A percentile compares a stretch with the other conserved stretches of the same genome.
phyloP scores from a whole-genome alignment of 1,284 basidiomycete genomes.

The Ceraceosorus guamensis region DNA sequence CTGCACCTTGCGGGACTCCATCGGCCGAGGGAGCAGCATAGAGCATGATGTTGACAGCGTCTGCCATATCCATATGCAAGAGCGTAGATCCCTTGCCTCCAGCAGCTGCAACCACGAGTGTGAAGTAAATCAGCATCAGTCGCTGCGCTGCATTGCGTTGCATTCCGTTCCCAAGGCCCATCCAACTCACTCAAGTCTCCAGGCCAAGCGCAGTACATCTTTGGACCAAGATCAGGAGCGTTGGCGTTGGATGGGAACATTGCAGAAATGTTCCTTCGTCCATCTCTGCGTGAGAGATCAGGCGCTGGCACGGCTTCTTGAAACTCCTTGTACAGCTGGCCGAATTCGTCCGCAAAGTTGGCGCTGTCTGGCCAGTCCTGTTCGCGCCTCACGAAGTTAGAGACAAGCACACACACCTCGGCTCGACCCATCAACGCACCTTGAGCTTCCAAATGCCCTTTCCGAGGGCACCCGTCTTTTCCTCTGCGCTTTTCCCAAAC shows the following conservation, averaged over 20 bases:
- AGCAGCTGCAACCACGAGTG: constrained; percentile 10
- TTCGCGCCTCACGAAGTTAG: neutral
- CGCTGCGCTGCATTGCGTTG: neutral
- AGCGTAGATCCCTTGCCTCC: constrained; percentile 75
- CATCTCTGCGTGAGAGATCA: constrained; percentile 78
- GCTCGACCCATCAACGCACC: constrained; percentile 50
- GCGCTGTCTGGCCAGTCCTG: constrained; percentile 85
- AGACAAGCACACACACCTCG: neutral
- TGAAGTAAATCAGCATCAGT: neutral
- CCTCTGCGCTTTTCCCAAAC: constrained; percentile 64
- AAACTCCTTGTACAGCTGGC: constrained; percentile 82
- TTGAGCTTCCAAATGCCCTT: constrained; percentile 67
- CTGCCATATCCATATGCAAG: constrained; percentile 93
- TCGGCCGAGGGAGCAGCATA: constrained; percentile 15
- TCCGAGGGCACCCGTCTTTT: constrained; percentile 49
- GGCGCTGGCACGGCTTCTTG: constrained; percentile 73
- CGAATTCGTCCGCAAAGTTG: constrained; percentile 75
- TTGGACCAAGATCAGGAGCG: constrained; percentile 75
- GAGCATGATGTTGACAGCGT: constrained; percentile 78
- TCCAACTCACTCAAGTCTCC: constrained; percentile 28
- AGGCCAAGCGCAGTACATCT: constrained; percentile 54
- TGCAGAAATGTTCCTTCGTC: constrained; percentile 70
- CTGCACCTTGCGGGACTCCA: constrained; percentile 64
- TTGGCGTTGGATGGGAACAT: constrained; percentile 78
- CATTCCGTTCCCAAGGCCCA: neutral